phyloP scores from a whole-genome alignment of 1,284 basidiomycete genomes.

The Exobasidium cylindrosporum region DNA sequence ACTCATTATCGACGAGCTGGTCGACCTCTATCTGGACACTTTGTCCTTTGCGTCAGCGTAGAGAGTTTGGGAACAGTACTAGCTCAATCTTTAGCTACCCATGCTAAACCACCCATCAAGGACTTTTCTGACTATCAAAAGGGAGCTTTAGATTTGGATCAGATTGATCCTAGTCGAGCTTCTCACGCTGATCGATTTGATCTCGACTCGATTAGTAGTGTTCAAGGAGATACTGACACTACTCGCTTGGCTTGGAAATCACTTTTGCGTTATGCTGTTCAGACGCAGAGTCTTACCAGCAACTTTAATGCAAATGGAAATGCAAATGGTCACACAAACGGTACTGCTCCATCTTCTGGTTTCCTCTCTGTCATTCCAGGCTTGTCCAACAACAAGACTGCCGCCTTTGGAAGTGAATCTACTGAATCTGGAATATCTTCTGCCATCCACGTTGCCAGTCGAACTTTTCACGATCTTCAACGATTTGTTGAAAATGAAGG shows the following conservation, averaged over 20 bases:
- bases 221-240: slow-evolving; percentile 8
- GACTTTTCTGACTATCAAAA: slow-evolving; percentile 32
- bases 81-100: slow-evolving; percentile 69
- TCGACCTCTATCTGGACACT: slow-evolving; percentile 78
- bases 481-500: slow-evolving; percentile 48
- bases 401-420: slow-evolving; percentile 23
- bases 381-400: slow-evolving; percentile 25
- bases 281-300: slow-evolving; percentile 56
- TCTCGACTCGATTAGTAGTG: slow-evolving; percentile 17
- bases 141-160: slow-evolving; percentile 29
- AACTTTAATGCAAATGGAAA: slow-evolving; percentile 16
- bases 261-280: slow-evolving; percentile 71
- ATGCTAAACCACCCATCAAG: slow-evolving; percentile 39
- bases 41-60: slow-evolving; percentile 77
- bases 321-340: slow-evolving; percentile 8
- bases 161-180: slow-evolving; percentile 29
- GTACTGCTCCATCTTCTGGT: slow-evolving; percentile 13
- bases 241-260: slow-evolving; percentile 71
- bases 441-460: slow-evolving; percentile 43
- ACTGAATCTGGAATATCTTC: slow-evolving; percentile 25
- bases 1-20: slow-evolving; percentile 72
- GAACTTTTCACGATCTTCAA: slow-evolving; percentile 44
- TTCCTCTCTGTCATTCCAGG: slow-evolving; percentile 31
- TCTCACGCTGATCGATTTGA: slow-evolving; percentile 39
- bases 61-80: slow-evolving; percentile 79